Percentiles rank a stretch among this genome's conserved stretches.
Conservation (phyloP, 2,329 filamentous ascomycete genomes). For the Fusarium beomiforme region DNA sequence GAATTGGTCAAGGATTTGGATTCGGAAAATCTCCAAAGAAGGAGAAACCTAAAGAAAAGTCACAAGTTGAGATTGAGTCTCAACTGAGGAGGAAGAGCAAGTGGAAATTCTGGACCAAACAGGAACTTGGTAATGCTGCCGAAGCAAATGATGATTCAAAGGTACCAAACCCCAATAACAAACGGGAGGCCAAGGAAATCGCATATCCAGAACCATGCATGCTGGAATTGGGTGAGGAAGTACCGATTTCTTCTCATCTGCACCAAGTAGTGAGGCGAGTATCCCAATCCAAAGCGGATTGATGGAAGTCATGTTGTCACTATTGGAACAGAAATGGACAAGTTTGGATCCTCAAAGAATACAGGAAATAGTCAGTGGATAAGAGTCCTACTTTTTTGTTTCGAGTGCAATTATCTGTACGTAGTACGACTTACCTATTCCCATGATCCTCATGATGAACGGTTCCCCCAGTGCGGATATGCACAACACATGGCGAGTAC, state of each 20-base stretch:
- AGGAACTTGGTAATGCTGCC: not conserved
- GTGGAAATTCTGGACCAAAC: slow-evolving; percentile 25
- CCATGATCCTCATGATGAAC: not conserved
- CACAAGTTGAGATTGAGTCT: not conserved
- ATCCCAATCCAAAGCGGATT: slow-evolving; percentile 4
- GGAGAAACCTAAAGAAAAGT: not conserved
- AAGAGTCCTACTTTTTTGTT: not conserved
- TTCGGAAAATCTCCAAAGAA: slow-evolving; percentile 6
- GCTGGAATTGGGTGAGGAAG: not conserved
- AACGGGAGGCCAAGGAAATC: not conserved
- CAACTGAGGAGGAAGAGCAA: slow-evolving; percentile 12
- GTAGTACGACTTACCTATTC: not conserved
- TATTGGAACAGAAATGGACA: not conserved
- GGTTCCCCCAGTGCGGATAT: not conserved
- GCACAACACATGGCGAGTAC: not conserved
- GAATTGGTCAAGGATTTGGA: slow-evolving; percentile 10
- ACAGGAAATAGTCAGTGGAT: not conserved
- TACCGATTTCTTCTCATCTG: not conserved
- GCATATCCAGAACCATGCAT: not conserved
- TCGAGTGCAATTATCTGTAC: not conserved
- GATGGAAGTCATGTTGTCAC: not conserved
- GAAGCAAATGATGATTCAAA: not conserved
- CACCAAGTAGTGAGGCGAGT: slow-evolving; percentile 2
- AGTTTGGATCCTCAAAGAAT: not conserved
- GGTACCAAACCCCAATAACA: not conserved